Percentiles rank a stretch among this genome's conserved stretches.
Conservation (phyloP, 2,329 filamentous ascomycete species). For the Colletotrichum sp. region DNA sequence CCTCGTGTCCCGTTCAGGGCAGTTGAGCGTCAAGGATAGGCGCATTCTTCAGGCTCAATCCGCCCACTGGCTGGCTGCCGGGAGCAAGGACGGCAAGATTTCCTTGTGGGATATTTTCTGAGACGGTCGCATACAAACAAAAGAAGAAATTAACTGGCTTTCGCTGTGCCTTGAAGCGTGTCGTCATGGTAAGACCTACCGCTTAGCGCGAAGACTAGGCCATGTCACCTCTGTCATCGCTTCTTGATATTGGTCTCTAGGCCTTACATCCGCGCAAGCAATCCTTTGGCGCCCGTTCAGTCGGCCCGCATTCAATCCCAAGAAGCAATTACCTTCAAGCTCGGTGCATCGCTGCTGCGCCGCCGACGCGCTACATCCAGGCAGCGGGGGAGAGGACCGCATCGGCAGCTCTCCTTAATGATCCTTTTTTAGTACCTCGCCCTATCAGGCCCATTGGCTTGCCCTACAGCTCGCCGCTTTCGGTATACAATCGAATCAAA, state of each 20-base stretch:
- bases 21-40: constrained; percentile 64
- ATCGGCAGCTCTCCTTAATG: neutral
- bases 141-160: neutral
- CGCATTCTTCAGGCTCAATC: constrained; percentile 67
- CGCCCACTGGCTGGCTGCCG: constrained; percentile 88
- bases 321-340: neutral
- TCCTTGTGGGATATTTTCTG: constrained; percentile 95
- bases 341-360: neutral
- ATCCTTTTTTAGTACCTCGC: neutral
- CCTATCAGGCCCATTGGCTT: neutral
- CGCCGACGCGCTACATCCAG: neutral
- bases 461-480: neutral
- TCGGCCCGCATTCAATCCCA: neutral
- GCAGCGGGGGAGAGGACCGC: neutral
- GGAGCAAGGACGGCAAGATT: constrained; percentile 93
- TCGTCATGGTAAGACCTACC: constrained; percentile 1
- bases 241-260: neutral
- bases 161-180: neutral
- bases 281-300: neutral
- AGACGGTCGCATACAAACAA: constrained; percentile 16
- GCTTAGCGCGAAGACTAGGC: neutral
- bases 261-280: neutral
- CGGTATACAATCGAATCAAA: neutral
- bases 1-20: neutral
- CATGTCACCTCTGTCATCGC: neutral